Base-by-base conservation (phyloP, 2,329 filamentous ascomycete species). In the Talaromyces pinophilus region DNA sequence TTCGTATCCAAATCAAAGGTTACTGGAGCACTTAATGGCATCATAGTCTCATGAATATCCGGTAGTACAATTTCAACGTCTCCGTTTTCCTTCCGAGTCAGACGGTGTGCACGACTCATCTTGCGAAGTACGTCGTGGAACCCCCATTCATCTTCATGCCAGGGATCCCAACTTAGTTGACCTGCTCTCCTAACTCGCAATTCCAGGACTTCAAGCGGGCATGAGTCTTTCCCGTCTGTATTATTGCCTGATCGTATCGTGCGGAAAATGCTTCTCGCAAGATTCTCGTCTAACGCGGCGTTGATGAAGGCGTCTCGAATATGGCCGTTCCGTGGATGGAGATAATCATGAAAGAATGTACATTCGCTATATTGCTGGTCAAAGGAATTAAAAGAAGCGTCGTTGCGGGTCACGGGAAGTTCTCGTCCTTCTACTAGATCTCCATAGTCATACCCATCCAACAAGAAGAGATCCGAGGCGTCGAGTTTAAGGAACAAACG, bases 241-340 rank as follows among this genome's bases (percentile, higher is more conserved):
- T 30, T 59, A 19, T 38, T 25, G 33, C 55, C 55, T 42, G 33
- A 59, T 13, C 35, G 38, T 59, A 59, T 59, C 4, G 54, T 40
- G 19, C 40, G 54, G n/a, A 25, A 40, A 59, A 59, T 59, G 15
- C 25, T 40, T 15, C 33, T 30, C 3, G n/a, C 54, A 38, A 59
- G 54, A 22, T 59, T 28, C 3, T 17, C 15, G 17, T 59, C 54
- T 28, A 59, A n/a, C 33, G 52, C 28, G n/a, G 15, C 25, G 28
- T 57, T 57, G 22, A 57, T 57, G 10, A 57, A 57, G 28, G 30
- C 52, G 33, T 57, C 52, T 57, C 52, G 17, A 19, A 57, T 35
- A 57, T 57, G 52, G 15, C 52, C 52, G 10, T 57, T 57, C 30
- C 52, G 52, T 19, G 52, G 28, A 57, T 10, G n/a, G 52, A n/a